phyloP scores from a whole-genome alignment of 257 asterid genomes.

The Solanum pimpinellifolium region DNA sequence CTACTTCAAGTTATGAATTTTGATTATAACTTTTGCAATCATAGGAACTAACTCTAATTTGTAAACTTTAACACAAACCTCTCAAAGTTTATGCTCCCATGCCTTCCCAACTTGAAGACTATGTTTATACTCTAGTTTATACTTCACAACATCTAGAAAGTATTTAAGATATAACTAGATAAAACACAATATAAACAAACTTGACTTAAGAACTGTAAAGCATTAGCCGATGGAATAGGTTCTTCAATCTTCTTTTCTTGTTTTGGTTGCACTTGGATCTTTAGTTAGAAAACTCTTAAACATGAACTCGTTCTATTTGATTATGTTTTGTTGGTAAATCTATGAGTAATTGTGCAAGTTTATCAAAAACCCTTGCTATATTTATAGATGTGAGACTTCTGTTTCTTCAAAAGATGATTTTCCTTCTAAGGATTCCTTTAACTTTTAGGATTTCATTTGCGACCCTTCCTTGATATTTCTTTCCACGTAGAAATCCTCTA shows the following conservation, averaged over 20 bases:
- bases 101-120: background rate
- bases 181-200: too few species aligned
- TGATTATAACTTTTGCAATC: background rate
- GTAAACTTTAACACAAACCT: background rate
- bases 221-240: background rate
- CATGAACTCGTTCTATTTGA: background rate
- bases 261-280: background rate
- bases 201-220: background rate
- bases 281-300: background rate
- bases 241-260: background rate
- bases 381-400: background rate
- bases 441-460: background rate
- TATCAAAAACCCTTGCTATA: background rate
- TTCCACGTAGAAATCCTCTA: background rate
- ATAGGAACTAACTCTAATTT: background rate
- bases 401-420: background rate
- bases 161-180: background rate
- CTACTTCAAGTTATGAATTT: background rate
- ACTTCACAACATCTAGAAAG: background rate
- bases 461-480: background rate
- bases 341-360: background rate
- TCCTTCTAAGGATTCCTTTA: background rate
- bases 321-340: too few species aligned
- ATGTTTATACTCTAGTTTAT: background rate
- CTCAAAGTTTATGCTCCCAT: background rate